Conservation (phyloP, 495 filamentous ascomycete genomes). For the Xylaria sp. region DNA sequence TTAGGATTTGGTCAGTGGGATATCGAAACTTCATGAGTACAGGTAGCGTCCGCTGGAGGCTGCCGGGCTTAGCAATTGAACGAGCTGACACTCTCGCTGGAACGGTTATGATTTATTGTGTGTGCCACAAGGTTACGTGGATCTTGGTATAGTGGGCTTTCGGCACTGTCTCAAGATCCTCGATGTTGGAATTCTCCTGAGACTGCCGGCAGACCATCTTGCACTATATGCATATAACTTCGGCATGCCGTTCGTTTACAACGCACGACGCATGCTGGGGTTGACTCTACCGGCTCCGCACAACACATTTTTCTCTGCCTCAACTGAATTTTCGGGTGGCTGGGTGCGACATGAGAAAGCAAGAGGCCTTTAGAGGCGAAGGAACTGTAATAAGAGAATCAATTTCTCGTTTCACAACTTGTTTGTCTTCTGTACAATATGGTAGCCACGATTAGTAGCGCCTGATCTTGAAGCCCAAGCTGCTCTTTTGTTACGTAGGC, state of each 20-base stretch:
- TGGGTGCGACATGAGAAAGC: neutral
- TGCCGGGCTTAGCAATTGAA: neutral
- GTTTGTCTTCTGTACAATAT: neutral
- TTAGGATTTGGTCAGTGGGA: neutral
- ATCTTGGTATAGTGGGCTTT: neutral
- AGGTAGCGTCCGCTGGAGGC: neutral
- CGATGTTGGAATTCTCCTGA: neutral
- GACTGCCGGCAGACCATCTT: neutral
- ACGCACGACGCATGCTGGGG: neutral
- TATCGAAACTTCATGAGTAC: neutral
- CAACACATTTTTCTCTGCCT: neutral
- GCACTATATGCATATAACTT: neutral
- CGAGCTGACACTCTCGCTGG: neutral
- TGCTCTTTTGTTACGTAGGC: neutral
- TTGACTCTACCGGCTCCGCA: neutral
- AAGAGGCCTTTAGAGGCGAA: neutral
- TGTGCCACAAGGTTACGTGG: no score
- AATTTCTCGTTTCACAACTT: neutral
- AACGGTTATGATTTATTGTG: neutral
- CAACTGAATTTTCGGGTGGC: neutral
- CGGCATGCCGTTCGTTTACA: neutral
- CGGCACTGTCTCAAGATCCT: neutral
- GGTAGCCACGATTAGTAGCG: neutral
- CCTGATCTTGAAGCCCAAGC: neutral
- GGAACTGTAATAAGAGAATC: neutral